These are phyloP conservation scores for Dacryopinax primogenitus DNA, from an alignment of 768 basidiomycete species.

Conservation along the genomic window DNA sequence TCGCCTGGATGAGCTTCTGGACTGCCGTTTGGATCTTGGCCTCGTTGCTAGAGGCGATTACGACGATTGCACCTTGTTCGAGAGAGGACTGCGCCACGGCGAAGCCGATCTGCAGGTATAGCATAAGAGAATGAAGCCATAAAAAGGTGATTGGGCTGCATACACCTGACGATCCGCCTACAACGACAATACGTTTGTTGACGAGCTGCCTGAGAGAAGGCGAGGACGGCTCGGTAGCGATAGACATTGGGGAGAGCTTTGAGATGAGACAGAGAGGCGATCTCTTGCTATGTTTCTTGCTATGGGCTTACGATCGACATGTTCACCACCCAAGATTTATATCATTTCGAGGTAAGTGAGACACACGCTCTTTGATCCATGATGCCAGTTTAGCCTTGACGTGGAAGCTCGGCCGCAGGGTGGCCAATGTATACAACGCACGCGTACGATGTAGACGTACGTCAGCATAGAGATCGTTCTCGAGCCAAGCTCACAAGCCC, in stretches of 20 bases:
- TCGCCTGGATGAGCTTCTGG: neutral
- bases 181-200: neutral
- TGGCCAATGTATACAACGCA: too few species aligned
- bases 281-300: too few species aligned
- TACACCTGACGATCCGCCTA: neutral
- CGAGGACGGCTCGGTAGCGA: neutral
- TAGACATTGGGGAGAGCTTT: neutral
- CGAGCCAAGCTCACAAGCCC: too few species aligned
- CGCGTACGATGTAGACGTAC: too few species aligned
- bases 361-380: too few species aligned
- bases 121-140: neutral
- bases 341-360: too few species aligned
- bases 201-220: neutral
- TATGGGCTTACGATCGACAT: too few species aligned
- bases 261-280: too few species aligned
- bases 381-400: too few species aligned
- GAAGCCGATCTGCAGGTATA: slow-evolving; percentile 7
- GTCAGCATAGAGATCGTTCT: too few species aligned
- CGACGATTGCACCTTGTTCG: neutral
- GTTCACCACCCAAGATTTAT: too few species aligned
- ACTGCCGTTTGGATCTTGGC: neutral
- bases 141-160: neutral
- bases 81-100: slow-evolving; percentile 14
- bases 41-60: neutral
- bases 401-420: too few species aligned